Evolutionary conservation across 179 eudicot genomes (phyloP), one percentile per base, ranked within the genome.

Genomic region (Gypsophila paniculata): DNA sequence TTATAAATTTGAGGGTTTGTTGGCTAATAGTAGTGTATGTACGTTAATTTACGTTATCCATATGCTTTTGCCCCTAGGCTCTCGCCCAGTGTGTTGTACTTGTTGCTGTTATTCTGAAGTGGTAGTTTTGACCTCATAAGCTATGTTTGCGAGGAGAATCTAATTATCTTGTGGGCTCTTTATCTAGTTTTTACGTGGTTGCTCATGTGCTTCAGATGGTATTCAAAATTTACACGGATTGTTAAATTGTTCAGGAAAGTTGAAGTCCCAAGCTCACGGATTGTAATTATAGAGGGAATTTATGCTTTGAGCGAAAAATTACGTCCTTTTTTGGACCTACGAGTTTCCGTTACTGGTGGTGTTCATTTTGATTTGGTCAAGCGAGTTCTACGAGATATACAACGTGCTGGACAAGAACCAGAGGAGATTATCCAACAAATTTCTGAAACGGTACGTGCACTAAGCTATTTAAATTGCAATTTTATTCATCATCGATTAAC

Each of bases 321-420:
- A 68, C 87, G 96, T 44, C 93, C 97, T 75, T 78, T 85, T 14
- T 75, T 93, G 75, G 97, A 93, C 77, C 97, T 93, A 72, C 88
- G 93, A 57, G 91, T 93, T 61, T 93, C 97, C 44, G 94, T 93
- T 67, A 91, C 90, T 17, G 97, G 98, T 69, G 98, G 98, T 38
- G 96, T 93, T 69, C 98, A 93, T 63, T 87, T 91, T 88, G 98
- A 93, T 77, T 90, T 93, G 69, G 98, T 91, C 19, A 93, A 93
- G 79, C 82, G 97, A 69, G 98, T 93, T 70, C 77, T 93, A 55
- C 81, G 98, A 75, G 98, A 91, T 79, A 88, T 91, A 80, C 98
- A 91, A 73, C 97, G 97, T 61, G 97, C 96, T 72, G 97, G 94
- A 5, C 97, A 93, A 76, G 97, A 86, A 79, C 97, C 97, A 1